phyloP scores from a whole-genome alignment of 768 basidiomycete genomes.

The Asterophora lycoperdoides region DNA sequence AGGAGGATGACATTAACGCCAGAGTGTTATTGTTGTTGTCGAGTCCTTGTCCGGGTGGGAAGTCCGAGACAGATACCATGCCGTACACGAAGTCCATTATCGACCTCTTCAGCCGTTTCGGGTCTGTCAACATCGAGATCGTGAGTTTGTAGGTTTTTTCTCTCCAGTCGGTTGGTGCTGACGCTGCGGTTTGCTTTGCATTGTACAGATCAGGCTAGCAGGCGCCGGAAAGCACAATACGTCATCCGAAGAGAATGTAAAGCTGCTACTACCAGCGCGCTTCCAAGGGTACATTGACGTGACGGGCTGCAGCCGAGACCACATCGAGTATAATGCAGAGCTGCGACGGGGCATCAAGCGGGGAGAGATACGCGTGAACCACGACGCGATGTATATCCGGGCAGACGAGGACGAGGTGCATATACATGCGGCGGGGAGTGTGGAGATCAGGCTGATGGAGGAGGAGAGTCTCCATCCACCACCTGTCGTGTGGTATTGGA shows the following conservation, averaged over 20 bases:
- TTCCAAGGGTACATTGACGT: slow-evolving; percentile 11
- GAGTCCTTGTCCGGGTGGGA: slow-evolving; percentile 7
- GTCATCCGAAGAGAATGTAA: slow-evolving; percentile 10
- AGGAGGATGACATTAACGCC: slow-evolving; percentile 10
- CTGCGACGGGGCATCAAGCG: slow-evolving; percentile 6
- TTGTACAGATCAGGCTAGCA: slow-evolving; percentile 9
- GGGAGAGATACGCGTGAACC: slow-evolving; percentile 6
- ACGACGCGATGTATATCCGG: slow-evolving; percentile 3
- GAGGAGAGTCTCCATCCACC: background rate
- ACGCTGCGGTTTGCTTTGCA: background rate
- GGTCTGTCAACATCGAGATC: slow-evolving; percentile 13
- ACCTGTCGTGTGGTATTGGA: slow-evolving; percentile 2
- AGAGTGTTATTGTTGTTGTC: slow-evolving; percentile 12
- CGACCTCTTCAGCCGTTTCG: slow-evolving; percentile 14
- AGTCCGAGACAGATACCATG: slow-evolving; percentile 1
- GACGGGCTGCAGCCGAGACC: slow-evolving; percentile 7
- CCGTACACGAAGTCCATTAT: slow-evolving; percentile 7
- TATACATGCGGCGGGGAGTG: slow-evolving; percentile 9
- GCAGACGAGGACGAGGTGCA: slow-evolving; percentile 13
- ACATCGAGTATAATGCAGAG: slow-evolving; percentile 7
- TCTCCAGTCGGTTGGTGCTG: no score
- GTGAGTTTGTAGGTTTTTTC: slow-evolving; percentile 3
- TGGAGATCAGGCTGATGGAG: slow-evolving; percentile 11
- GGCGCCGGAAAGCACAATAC: slow-evolving; percentile 10
- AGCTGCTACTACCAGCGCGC: slow-evolving; percentile 8